phyloP scores from a whole-genome alignment of 192 early-diverging fungal genomes.

The Umbelopsis vinacea region DNA sequence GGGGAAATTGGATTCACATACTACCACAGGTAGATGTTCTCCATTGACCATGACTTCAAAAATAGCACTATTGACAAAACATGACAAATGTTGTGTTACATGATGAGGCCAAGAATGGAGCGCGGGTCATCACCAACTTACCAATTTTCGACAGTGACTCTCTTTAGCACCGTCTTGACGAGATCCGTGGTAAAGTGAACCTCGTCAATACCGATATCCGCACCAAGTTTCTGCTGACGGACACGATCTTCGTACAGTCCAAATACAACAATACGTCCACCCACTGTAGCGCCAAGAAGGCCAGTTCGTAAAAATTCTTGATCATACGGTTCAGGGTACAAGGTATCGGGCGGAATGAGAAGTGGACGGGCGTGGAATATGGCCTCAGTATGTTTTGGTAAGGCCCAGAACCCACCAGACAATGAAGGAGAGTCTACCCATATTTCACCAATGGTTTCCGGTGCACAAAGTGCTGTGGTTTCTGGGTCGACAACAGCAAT shows the following conservation, averaged over 20 bases:
- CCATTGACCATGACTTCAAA: constrained; percentile 73
- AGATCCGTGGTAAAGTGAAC: constrained; percentile 44
- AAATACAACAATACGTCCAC: constrained; percentile 74
- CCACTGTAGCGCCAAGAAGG: constrained; percentile 70
- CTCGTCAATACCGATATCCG: constrained; percentile 35
- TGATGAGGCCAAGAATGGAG: too few relatives aligned
- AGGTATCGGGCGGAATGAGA: constrained; percentile 52
- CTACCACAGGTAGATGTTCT: constrained; percentile 75
- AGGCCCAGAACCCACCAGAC: constrained; percentile 76
- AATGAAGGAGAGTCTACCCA: constrained; percentile 80
- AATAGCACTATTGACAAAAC: constrained; percentile 44
- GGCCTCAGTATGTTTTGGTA: constrained; percentile 73
- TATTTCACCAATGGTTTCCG: constrained; percentile 83
- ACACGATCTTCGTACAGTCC: constrained; percentile 81
- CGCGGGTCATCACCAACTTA: constrained; percentile 26
- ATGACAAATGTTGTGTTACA: too few relatives aligned
- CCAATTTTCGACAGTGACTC: constrained; percentile 45
- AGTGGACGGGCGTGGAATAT: constrained; percentile 73
- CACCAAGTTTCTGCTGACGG: constrained; percentile 51
- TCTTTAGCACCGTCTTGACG: constrained; percentile 33
- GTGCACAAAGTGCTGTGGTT: constrained; percentile 72
- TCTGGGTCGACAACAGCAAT: constrained; percentile 85
- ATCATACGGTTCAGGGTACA: constrained; percentile 58
- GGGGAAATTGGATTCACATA: constrained; percentile 63
- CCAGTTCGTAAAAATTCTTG: constrained; percentile 79